These are phyloP conservation scores for Huntiella abstrusa DNA, from an alignment of 2,329 filamentous ascomycete genomes.

Conservation along the genomic window DNA sequence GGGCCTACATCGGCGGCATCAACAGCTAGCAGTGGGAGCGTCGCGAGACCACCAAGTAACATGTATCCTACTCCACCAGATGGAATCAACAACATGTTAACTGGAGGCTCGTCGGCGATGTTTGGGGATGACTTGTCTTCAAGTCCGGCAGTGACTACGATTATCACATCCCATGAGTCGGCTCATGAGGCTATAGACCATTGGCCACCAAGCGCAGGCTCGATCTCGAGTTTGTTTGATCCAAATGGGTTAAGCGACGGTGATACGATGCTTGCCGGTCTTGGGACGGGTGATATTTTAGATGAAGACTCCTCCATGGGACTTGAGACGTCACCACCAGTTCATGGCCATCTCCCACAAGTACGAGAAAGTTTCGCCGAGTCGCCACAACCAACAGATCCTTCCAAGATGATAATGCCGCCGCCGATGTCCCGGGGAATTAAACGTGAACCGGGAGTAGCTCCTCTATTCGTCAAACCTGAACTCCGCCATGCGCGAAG, in stretches of 20 bases:
- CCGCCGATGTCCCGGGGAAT: conserved; percentile 7
- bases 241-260: not conserved
- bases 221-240: conserved; percentile 1
- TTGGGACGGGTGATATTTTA: conserved; percentile 37
- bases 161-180: not conserved
- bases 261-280: not conserved
- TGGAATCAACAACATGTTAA: conserved; percentile 23
- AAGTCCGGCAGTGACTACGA: conserved; percentile 23
- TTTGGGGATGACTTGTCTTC: conserved; percentile 36
- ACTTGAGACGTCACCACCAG: not conserved
- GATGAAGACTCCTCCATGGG: not conserved
- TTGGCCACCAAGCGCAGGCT: conserved; percentile 26
- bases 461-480: conserved; percentile 34
- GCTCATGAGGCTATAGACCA: conserved; percentile 11
- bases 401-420: conserved; percentile 4
- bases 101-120: conserved; percentile 13
- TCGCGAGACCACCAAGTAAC: conserved; percentile 30
- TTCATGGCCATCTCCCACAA: conserved; percentile 11
- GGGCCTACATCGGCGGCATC: conserved; percentile 29
- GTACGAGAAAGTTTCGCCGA: conserved; percentile 8
- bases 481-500: conserved; percentile 40
- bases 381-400: not conserved
- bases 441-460: not conserved
- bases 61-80: conserved; percentile 60
- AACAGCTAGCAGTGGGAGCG: conserved; percentile 24